Conservation (phyloP, 2,329 filamentous ascomycete species). For the Ophiostoma ips region DNA sequence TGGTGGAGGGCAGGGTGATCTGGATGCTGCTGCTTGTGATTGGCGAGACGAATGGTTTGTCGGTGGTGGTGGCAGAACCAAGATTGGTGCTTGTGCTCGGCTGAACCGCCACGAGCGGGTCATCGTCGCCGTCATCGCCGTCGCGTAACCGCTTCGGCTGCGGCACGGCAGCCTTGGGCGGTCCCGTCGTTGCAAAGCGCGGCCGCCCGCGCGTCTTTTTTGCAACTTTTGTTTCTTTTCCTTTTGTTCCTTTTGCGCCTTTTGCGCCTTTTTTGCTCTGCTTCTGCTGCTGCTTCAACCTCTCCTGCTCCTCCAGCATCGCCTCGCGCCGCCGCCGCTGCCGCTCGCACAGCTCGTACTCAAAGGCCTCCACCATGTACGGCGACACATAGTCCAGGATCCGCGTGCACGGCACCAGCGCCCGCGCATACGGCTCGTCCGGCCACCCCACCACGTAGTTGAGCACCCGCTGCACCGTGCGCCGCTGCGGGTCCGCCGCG, state of each 20-base stretch:
- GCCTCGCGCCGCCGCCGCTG: slow-evolving; percentile 18
- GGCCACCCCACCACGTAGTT: slow-evolving; percentile 42
- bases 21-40: background rate
- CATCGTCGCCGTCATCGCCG: too few species aligned
- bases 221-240: background rate
- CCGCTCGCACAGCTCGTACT: slow-evolving; percentile 30
- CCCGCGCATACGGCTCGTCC: slow-evolving; percentile 32
- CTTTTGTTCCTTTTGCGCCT: too few species aligned
- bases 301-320: background rate
- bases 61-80: too few species aligned
- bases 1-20: background rate
- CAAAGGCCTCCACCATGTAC: slow-evolving; percentile 41
- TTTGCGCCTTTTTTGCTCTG: background rate
- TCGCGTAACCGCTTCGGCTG: too few species aligned
- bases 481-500: background rate
- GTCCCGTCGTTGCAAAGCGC: background rate
- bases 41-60: too few species aligned
- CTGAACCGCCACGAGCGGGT: too few species aligned
- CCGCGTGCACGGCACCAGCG: slow-evolving; percentile 31
- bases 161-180: too few species aligned
- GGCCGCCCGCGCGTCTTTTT: background rate
- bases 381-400: slow-evolving; percentile 47
- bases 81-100: too few species aligned
- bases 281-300: background rate
- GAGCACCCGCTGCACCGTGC: slow-evolving; percentile 24